These are phyloP conservation scores for Bryoglossum gracile DNA, from an alignment of 495 filamentous ascomycete genomes.

Conservation along the genomic window DNA sequence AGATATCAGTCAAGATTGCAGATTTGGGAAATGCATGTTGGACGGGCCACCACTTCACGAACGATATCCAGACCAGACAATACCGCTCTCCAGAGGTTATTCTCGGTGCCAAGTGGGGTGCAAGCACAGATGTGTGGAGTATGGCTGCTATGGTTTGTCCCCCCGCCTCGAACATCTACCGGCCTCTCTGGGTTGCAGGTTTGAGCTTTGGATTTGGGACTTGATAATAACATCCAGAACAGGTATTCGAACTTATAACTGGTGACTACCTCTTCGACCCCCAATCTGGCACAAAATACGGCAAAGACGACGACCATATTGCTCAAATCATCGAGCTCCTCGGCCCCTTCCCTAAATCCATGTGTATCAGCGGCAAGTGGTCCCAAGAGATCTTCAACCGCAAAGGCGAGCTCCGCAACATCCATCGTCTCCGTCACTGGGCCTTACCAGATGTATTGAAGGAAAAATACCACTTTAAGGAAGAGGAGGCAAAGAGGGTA, in stretches of 20 bases:
- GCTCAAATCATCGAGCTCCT: slow-evolving; percentile 98
- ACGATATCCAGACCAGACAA: slow-evolving; percentile 97
- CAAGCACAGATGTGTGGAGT: slow-evolving; percentile 98
- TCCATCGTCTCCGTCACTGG: slow-evolving; percentile 95
- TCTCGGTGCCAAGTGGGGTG: slow-evolving; percentile 93
- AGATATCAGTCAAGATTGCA: slow-evolving; percentile 98
- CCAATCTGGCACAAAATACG: slow-evolving; percentile 97
- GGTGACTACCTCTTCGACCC: slow-evolving; percentile 99
- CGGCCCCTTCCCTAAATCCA: slow-evolving; percentile 84
- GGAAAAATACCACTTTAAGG: slow-evolving; percentile 93
- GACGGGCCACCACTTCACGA: slow-evolving; percentile 98
- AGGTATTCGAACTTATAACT: slow-evolving; percentile 97
- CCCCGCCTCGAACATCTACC: background rate
- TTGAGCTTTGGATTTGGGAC: background rate
- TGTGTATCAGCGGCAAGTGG: slow-evolving; percentile 91
- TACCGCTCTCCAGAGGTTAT: slow-evolving; percentile 98
- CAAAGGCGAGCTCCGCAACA: slow-evolving; percentile 95
- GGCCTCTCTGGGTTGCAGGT: background rate
- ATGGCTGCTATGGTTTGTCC: slow-evolving; percentile 92
- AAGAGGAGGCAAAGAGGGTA: slow-evolving; percentile 69
- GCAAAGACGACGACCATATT: slow-evolving; percentile 99
- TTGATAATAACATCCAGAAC: slow-evolving; percentile 1
- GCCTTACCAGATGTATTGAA: slow-evolving; percentile 85
- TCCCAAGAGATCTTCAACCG: slow-evolving; percentile 98
- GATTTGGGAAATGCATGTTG: slow-evolving; percentile 98